phyloP scores from a whole-genome alignment of 1,284 basidiomycete genomes.

The Puccinia brachypodii region DNA sequence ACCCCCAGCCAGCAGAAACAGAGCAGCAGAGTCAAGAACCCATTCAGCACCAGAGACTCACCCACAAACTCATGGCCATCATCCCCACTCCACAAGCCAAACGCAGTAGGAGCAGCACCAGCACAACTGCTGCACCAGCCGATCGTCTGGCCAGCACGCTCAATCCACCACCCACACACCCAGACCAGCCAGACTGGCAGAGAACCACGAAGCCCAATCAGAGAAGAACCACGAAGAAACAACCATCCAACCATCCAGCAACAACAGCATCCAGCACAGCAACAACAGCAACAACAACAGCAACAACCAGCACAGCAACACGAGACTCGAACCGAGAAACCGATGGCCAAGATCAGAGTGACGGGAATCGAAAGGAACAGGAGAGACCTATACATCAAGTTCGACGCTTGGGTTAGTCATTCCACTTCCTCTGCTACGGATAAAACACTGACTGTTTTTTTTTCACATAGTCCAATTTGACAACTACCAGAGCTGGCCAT shows the following conservation, averaged over 20 bases:
- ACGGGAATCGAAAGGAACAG: constrained; percentile 86
- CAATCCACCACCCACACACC: constrained; percentile 16
- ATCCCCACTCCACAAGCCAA: constrained; percentile 24
- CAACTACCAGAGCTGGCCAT: constrained; percentile 80
- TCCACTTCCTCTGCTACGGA: background rate
- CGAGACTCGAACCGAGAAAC: constrained; percentile 67
- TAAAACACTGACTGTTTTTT: background rate
- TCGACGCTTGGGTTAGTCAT: constrained; percentile 79
- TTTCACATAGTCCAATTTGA: constrained; percentile 75
- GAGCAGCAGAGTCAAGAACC: background rate
- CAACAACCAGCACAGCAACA: background rate
- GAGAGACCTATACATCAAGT: constrained; percentile 82
- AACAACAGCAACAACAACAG: background rate
- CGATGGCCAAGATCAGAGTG: constrained; percentile 80
- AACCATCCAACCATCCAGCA: background rate
- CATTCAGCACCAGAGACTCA: constrained; percentile 3
- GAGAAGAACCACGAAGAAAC: constrained; percentile 28
- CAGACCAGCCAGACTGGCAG: background rate
- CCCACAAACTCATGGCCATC: background rate
- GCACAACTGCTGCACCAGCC: background rate
- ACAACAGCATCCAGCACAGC: background rate
- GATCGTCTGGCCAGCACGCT: constrained; percentile 30
- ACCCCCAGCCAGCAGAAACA: background rate
- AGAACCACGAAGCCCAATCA: constrained; percentile 46
- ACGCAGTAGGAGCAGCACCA: background rate